A percentile compares a stretch with the other conserved stretches of the same genome.
Conservation (phyloP, 1,139 yeast species). For the Pichia sp. region DNA sequence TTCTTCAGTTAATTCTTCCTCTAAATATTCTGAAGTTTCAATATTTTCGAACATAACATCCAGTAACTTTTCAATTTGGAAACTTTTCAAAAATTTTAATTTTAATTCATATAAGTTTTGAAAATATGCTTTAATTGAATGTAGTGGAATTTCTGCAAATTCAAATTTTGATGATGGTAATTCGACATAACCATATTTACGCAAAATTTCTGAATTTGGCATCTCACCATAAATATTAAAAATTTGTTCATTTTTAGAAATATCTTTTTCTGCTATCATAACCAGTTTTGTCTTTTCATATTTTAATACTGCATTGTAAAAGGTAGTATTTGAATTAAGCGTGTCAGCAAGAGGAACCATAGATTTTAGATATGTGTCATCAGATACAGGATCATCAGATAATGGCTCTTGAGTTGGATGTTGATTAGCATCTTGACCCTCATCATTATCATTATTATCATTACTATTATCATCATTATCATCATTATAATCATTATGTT, state of each 20-base stretch:
- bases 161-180: slow-evolving; percentile 67
- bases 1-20: slow-evolving; percentile 30
- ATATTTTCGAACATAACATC: slow-evolving; percentile 32
- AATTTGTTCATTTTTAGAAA: slow-evolving; percentile 62
- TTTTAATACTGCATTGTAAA: slow-evolving; percentile 68
- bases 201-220: slow-evolving; percentile 79
- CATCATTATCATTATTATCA: slow-evolving; percentile 12
- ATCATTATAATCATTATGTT: too few relatives aligned
- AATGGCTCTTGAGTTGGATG: slow-evolving; percentile 10
- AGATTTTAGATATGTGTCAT: slow-evolving; percentile 56
- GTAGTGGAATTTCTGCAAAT: slow-evolving; percentile 66
- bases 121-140: slow-evolving; percentile 35
- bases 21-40: slow-evolving; percentile 29
- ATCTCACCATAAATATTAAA: slow-evolving; percentile 88
- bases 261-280: slow-evolving; percentile 65
- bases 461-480: slow-evolving; percentile 15
- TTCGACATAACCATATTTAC: slow-evolving; percentile 92
- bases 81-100: slow-evolving; percentile 19
- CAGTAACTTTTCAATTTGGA: slow-evolving; percentile 20
- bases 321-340: slow-evolving; percentile 74
- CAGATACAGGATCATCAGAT: slow-evolving; percentile 19
- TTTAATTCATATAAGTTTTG: slow-evolving; percentile 22
- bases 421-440: slow-evolving; percentile 10
- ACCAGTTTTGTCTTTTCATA: slow-evolving; percentile 42
- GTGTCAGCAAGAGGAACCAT: slow-evolving; percentile 94